Conservation (phyloP, 75 land plant species). For the Larix kaempferi region DNA sequence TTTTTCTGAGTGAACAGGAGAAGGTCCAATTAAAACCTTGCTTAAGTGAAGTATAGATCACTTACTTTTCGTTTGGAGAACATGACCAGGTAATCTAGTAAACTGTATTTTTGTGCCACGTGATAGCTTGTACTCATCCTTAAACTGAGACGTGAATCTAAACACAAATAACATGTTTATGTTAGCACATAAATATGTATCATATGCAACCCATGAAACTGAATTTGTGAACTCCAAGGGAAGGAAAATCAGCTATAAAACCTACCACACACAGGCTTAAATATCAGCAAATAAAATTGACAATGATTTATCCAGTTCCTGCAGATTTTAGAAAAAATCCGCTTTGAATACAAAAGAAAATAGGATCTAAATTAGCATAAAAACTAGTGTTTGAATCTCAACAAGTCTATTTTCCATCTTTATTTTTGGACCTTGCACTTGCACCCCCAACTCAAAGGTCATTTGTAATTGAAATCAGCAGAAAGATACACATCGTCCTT, state of each 20-base stretch:
- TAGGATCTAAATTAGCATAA: not conserved
- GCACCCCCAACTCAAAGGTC: not conserved
- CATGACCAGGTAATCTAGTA: conserved; percentile 68
- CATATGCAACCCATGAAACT: conserved; percentile 7
- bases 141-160: conserved; percentile 89
- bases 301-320: not conserved
- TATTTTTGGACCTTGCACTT: not conserved
- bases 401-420: not conserved
- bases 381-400: not conserved
- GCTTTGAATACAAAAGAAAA: no score
- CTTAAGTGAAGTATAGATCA: not conserved
- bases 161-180: not conserved
- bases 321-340: no score
- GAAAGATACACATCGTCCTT: not conserved
- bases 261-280: not conserved
- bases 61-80: conserved; percentile 85
- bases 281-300: not conserved
- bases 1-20: not conserved
- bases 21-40: not conserved
- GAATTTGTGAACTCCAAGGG: not conserved
- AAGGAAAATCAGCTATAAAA: not conserved
- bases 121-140: conserved; percentile 90
- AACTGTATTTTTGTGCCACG: conserved; percentile 80
- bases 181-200: not conserved
- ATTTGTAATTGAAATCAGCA: not conserved